phyloP scores from a whole-genome alignment of 345 rosid genomes.

The Citrus reticulata region DNA sequence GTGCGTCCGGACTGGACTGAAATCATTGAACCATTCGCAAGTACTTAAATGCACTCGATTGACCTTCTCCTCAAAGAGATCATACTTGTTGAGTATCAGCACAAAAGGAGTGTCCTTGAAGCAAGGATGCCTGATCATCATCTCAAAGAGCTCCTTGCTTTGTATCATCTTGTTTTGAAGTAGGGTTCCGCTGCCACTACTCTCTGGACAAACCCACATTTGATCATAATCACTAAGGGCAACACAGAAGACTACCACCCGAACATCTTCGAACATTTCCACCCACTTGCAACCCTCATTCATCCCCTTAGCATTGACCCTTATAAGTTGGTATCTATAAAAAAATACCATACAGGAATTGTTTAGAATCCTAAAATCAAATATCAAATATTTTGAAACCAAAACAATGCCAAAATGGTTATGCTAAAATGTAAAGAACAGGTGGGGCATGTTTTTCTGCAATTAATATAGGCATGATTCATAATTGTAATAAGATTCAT shows the following conservation, averaged over 20 bases:
- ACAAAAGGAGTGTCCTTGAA: slow-evolving; percentile 81
- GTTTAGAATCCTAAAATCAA: background rate
- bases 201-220: slow-evolving; percentile 45
- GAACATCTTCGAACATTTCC: slow-evolving; percentile 97
- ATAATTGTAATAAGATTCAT: background rate
- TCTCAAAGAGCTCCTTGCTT: slow-evolving; percentile 83
- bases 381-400: background rate
- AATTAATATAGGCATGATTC: background rate
- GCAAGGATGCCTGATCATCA: slow-evolving; percentile 78
- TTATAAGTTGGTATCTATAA: slow-evolving; percentile 81
- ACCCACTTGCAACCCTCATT: slow-evolving; percentile 99
- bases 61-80: slow-evolving; percentile 83
- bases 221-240: slow-evolving; percentile 88
- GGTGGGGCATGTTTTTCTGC: background rate
- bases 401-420: background rate
- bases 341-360: background rate
- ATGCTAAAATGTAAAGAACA: background rate
- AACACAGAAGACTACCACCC: slow-evolving; percentile 77
- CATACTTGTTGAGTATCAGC: slow-evolving; percentile 88
- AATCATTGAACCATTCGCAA: slow-evolving; percentile 89
- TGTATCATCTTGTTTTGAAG: slow-evolving; percentile 84
- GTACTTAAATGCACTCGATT: slow-evolving; percentile 54
- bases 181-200: slow-evolving; percentile 44
- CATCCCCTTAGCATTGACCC: slow-evolving; percentile 92
- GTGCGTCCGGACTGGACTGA: slow-evolving; percentile 67